phyloP scores from a whole-genome alignment of 2,329 filamentous ascomycete species.

The Hypoxylon rubiginosum region DNA sequence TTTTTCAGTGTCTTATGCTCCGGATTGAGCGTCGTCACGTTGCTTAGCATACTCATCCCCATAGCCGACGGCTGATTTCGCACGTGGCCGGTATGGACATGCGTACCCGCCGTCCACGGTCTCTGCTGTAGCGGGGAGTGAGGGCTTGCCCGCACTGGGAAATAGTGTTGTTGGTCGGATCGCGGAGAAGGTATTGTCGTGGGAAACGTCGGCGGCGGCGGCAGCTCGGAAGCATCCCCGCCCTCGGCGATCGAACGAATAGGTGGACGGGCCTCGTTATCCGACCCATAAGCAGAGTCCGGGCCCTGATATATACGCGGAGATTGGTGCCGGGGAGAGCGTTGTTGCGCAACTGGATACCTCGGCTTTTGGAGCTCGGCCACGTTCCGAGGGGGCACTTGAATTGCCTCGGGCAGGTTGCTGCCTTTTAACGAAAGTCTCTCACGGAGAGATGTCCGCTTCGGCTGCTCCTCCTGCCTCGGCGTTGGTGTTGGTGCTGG shows the following conservation, averaged over 20 bases:
- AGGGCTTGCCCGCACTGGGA: conserved; percentile 72
- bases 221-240: conserved; percentile 48
- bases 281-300: conserved; percentile 64
- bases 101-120: conserved; percentile 65
- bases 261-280: conserved; percentile 58
- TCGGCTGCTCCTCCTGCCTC: conserved; percentile 45
- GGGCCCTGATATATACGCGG: conserved; percentile 54
- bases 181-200: conserved; percentile 62
- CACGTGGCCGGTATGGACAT: conserved; percentile 53
- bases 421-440: conserved; percentile 66
- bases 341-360: conserved; percentile 32
- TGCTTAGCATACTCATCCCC: conserved; percentile 71
- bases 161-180: conserved; percentile 70
- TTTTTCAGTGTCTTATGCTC: conserved; percentile 68
- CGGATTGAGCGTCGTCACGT: conserved; percentile 62
- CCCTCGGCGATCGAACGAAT: conserved; percentile 53
- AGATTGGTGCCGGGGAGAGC: conserved; percentile 41
- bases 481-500: conserved; percentile 59
- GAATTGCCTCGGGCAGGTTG: conserved; percentile 66
- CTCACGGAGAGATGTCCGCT: conserved; percentile 65
- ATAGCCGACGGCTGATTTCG: conserved; percentile 67
- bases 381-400: conserved; percentile 62
- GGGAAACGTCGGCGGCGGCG: conserved; percentile 56
- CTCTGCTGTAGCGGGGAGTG: conserved; percentile 73
- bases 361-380: conserved; percentile 53